Conservation (phyloP, 1,284 basidiomycete species). For the Papiliotrema laurentii region DNA sequence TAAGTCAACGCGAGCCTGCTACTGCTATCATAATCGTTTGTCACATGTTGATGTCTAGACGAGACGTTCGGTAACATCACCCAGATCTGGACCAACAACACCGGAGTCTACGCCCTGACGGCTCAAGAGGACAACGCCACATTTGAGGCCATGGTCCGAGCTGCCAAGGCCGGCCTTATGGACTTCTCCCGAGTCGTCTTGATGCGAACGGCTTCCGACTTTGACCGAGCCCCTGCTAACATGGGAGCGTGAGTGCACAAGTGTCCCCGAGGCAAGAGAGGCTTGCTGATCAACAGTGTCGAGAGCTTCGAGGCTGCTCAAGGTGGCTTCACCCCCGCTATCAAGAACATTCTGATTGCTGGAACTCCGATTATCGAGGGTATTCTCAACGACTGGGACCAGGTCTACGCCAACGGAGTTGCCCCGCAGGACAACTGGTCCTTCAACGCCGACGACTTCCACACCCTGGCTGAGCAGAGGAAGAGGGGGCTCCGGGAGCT, state of each 20-base stretch:
- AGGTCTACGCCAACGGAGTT: slow-evolving; percentile 26
- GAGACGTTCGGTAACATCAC: slow-evolving; percentile 52
- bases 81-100: slow-evolving; percentile 42
- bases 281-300: slow-evolving; percentile 10
- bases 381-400: slow-evolving; percentile 35
- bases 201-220: slow-evolving; percentile 52
- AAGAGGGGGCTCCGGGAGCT: slow-evolving; percentile 8
- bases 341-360: slow-evolving; percentile 38
- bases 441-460: slow-evolving; percentile 26
- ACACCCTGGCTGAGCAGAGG: slow-evolving; percentile 14
- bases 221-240: slow-evolving; percentile 49
- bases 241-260: slow-evolving; percentile 16
- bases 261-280: background rate
- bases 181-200: slow-evolving; percentile 53
- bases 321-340: slow-evolving; percentile 35
- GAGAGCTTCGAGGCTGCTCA: slow-evolving; percentile 33
- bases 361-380: slow-evolving; percentile 38
- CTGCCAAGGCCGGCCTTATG: slow-evolving; percentile 44
- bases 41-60: background rate
- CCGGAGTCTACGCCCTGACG: slow-evolving; percentile 48
- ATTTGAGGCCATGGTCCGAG: slow-evolving; percentile 51
- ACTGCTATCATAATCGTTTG: background rate
- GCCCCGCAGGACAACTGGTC: slow-evolving; percentile 27
- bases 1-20: background rate
- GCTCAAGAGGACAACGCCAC: slow-evolving; percentile 56